Evolutionary conservation across 2,329 filamentous ascomycete genomes (phyloP), one percentile per base, ranked within the genome.

Genomic region (Fusarium nygamai): DNA sequence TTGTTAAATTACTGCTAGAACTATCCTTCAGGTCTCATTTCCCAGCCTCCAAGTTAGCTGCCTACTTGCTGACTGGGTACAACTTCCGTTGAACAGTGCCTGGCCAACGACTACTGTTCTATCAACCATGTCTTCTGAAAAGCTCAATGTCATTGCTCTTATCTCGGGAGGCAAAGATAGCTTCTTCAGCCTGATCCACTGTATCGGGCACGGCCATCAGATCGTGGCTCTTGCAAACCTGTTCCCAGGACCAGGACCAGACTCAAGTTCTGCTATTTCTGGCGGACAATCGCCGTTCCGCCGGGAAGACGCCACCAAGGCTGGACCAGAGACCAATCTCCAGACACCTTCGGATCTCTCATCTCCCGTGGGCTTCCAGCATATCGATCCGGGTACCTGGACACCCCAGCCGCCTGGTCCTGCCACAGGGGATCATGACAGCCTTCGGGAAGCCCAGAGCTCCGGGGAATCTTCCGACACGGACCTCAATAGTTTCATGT

Each of bases 141-240:
- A 84, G 71, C 85, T 92, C 73, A 92, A 95, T 76, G 95, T 98
- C 73, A 95, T 99, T 77, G 96, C 94, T 57, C 87, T 99, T 71
- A 92, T 99, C 74, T 99, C 96, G 27, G 96, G 96, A 69, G 96
- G 96, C 75, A 99, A 99, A 85, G 96, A 99, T 85, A 98, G 96
- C 74, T 92, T 99, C 82, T 98, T 93, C 85, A 96, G 94, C 27
- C 89, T 98, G 75, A 89, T 98, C 67, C 96, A 99, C 85, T 98
- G 95, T 83, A 87, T 94, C 74, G 90, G 91, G 67, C 93, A 98
- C 81, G 95, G 94, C 31, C 96, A 98, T 83, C 88, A 89, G 72
- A 86, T 99, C 53, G 90, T 98, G 58, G 96, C 96, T 13, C 86
- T 99, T 54, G 96, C 94, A 57, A 99, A 99, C 83, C 86, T 99